Conservation (phyloP, 345 rosid species). For the Eucalyptus regnans region DNA sequence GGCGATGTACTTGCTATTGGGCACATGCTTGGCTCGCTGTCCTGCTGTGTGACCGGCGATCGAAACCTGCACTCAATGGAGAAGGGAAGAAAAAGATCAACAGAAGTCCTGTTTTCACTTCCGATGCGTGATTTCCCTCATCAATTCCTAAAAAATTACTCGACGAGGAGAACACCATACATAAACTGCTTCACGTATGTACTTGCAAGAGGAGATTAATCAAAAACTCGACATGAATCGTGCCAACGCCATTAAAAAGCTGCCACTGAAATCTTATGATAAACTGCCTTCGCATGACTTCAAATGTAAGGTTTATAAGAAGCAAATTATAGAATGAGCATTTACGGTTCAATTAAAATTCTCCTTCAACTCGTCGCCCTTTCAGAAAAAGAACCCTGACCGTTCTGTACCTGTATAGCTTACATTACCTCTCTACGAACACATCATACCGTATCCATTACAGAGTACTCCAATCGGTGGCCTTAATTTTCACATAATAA, state of each 20-base stretch:
- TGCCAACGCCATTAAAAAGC: neutral
- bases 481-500: neutral
- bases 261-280: neutral
- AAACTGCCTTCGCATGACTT: neutral
- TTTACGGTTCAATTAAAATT: neutral
- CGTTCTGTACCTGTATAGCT: neutral
- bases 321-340: neutral
- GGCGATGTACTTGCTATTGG: conserved; percentile 60
- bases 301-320: neutral
- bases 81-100: neutral
- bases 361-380: neutral
- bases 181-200: neutral
- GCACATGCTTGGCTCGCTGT: conserved; percentile 71
- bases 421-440: neutral
- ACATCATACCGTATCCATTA: neutral
- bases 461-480: neutral
- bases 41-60: conserved; percentile 82
- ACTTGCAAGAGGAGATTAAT: neutral
- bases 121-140: neutral
- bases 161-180: neutral
- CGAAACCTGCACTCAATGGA: neutral
- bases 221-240: neutral
- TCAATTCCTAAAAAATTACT: neutral
- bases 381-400: neutral
- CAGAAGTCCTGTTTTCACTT: neutral